These are phyloP conservation scores for Stagonosporopsis cucurbitacearum DNA, from an alignment of 2,329 filamentous ascomycete species.

Conservation along the genomic window DNA sequence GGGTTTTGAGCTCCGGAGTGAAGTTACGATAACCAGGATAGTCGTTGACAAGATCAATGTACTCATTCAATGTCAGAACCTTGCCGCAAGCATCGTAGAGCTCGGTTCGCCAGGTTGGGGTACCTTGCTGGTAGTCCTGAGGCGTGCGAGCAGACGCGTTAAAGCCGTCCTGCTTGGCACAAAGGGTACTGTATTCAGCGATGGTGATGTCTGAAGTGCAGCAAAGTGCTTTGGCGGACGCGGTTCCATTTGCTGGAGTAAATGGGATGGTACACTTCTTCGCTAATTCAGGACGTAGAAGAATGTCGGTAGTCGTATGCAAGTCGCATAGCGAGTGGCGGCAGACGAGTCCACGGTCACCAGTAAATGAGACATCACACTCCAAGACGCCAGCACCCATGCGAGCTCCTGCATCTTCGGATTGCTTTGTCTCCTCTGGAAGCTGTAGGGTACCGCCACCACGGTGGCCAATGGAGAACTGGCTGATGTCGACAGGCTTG, in stretches of 20 bases:
- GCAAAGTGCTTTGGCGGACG: constrained; percentile 24
- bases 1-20: constrained; percentile 71
- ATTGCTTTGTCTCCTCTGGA: constrained; percentile 68
- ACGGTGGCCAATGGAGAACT: constrained; percentile 68
- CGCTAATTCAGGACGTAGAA: constrained; percentile 65
- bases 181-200: constrained; percentile 26
- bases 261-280: constrained; percentile 70
- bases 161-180: constrained; percentile 54
- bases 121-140: constrained; percentile 62
- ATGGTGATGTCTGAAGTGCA: constrained; percentile 30
- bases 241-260: constrained; percentile 54
- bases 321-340: constrained; percentile 72
- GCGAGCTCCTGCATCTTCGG: constrained; percentile 66
- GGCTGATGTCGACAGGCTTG: constrained; percentile 58
- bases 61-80: constrained; percentile 63
- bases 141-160: constrained; percentile 65
- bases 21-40: constrained; percentile 63
- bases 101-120: constrained; percentile 66
- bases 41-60: constrained; percentile 63
- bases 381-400: constrained; percentile 73
- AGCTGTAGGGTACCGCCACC: constrained; percentile 66
- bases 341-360: constrained; percentile 70
- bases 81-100: constrained; percentile 68
- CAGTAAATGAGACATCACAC: constrained; percentile 72
- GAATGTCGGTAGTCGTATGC: constrained; percentile 73